Base-by-base conservation (phyloP, 805 yeast species). In the Ogataea haglerorum region DNA sequence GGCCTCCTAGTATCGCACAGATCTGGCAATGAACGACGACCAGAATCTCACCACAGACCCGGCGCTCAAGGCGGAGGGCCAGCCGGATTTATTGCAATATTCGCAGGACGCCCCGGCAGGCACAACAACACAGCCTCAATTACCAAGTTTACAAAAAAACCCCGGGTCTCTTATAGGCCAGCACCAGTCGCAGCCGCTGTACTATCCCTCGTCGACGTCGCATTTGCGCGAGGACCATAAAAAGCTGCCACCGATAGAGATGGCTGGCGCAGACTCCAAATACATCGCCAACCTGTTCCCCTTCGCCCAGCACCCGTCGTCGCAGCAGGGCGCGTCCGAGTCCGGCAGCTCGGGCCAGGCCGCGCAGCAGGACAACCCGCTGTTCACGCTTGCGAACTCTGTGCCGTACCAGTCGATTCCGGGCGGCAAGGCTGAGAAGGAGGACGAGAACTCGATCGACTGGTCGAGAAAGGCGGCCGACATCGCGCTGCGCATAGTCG, bases 341-440 rank as follows among this genome's bases (percentile, higher is more conserved):
- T 16, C 34, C 8, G 31, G 37, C 9, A 24, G 40, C 17, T 6
- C 40, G 10, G 23, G 23, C 21, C 18, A 32, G 8, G 36, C 31
- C 18, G 23, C 23, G n/a, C 47, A 41, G 23, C 45, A 47, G 23
- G 48, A 48, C 4, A 60, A 59, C 39, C 63, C 64, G 3, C 42
- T 60, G 16, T 50, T 55, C 22, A 58, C 63, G 8, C 46, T 58
- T 22, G 64, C 64, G 8, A 57, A 60, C 32, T 58, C 64, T 2
- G 61, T 51, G 25, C 47, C 45, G 31, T 43, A 39, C 33, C 44
- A 47, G 29, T 23, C 46, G 34, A n/a, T 40, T 22, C 36, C 41
- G 5, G 30, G 25, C 10, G 44, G 31, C n/a, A 43, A 43, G 37
- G 38, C 35, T 6, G 29, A 5, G 16, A 39, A 38, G 26, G 38